Evolutionary conservation across 1,284 basidiomycete genomes (phyloP).

Genomic region (Mixia osmundae): DNA sequence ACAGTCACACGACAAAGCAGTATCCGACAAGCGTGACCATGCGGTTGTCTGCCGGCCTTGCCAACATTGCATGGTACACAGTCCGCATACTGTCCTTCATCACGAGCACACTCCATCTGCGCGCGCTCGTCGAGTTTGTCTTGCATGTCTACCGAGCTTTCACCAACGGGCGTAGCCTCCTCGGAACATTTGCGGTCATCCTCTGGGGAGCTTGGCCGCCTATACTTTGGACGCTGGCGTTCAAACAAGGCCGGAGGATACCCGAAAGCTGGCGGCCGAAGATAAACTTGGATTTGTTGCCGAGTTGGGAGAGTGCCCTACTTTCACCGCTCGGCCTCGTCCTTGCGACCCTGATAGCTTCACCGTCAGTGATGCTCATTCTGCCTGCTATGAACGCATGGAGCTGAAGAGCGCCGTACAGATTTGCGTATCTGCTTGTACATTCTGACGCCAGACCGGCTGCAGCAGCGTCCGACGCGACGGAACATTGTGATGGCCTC

Average conservation of each 20-base stretch:
- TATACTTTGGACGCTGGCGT: not conserved
- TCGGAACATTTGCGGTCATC: not conserved
- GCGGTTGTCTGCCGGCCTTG: too few species aligned
- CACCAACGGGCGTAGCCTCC: not conserved
- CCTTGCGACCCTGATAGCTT: not conserved
- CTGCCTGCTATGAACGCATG: too few species aligned
- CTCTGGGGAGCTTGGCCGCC: not conserved
- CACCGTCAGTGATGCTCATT: too few species aligned
- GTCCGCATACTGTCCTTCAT: too few species aligned
- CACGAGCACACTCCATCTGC: slow-evolving; percentile 1
- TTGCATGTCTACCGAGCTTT: not conserved
- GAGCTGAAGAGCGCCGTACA: too few species aligned
- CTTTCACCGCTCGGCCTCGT: not conserved
- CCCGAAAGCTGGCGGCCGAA: not conserved
- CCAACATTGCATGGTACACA: too few species aligned
- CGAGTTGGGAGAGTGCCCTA: not conserved
- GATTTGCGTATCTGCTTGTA: not conserved
- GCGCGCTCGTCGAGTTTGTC: not conserved
- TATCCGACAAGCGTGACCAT: too few species aligned
- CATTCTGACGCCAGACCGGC: not conserved
- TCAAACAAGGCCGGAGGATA: not conserved
- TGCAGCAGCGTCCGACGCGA: too few species aligned
- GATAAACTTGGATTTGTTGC: not conserved
- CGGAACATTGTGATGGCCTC: too few species aligned
- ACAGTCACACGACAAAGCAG: too few species aligned